phyloP scores from a whole-genome alignment of 2,329 filamentous ascomycete species.

The Hypocreales sp. region DNA sequence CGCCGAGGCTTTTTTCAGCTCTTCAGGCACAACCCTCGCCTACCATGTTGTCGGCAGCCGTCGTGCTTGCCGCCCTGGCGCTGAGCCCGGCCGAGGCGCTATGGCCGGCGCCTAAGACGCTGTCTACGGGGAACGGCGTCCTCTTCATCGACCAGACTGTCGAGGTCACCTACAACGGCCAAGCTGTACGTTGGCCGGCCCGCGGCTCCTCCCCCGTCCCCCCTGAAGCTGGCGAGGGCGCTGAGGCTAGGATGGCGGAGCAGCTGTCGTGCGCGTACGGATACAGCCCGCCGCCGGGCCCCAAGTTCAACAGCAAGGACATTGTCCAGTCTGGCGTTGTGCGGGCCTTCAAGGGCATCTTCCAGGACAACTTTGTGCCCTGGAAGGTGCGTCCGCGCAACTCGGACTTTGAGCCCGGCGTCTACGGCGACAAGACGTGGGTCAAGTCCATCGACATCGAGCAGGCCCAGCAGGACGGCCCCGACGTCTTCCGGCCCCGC shows the following conservation, averaged over 20 bases:
- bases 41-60: neutral
- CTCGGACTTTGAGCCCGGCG: conserved; percentile 46
- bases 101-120: conserved; percentile 39
- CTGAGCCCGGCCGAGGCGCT: conserved; percentile 30
- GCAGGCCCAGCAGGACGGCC: conserved; percentile 38
- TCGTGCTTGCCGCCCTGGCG: conserved; percentile 23
- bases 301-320: conserved; percentile 29
- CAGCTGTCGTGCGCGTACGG: conserved; percentile 8
- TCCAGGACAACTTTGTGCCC: conserved; percentile 54
- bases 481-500: conserved; percentile 44
- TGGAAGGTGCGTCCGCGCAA: conserved; percentile 61
- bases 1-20: neutral
- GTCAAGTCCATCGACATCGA: conserved; percentile 45
- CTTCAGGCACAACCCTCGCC: neutral
- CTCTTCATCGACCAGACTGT: conserved; percentile 38
- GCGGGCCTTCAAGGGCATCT: conserved; percentile 46
- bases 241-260: too few relatives aligned
- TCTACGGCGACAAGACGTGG: conserved; percentile 23
- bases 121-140: conserved; percentile 33
- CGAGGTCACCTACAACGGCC: conserved; percentile 41
- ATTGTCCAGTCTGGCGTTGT: conserved; percentile 40
- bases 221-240: conserved; percentile 33
- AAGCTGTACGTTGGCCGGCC: conserved; percentile 6
- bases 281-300: conserved; percentile 21
- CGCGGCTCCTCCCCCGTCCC: too few relatives aligned